Base-by-base conservation (phyloP, 1,284 basidiomycete species). In the Fomitopsis schrenkii region DNA sequence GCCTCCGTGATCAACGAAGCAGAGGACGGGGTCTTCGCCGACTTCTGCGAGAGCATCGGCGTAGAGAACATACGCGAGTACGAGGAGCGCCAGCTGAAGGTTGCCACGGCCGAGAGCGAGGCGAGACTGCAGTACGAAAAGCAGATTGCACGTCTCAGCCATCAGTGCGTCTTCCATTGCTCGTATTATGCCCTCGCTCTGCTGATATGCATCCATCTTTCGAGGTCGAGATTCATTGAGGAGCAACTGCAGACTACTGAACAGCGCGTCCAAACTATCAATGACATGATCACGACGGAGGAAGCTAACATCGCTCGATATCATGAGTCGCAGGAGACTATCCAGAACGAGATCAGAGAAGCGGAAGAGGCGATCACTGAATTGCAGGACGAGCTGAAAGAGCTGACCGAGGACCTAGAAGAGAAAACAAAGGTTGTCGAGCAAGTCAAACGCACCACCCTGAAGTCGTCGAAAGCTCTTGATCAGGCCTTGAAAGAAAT, bases 401-500 rank as follows among this genome's bases (percentile, higher is more conserved):
- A 74, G 33, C 74, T 90, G n/a, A 86, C 88, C 26, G 86, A 85
- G 52, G 77, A 76, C 5, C 76, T 92, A 40, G 88, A 91, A 26
- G 86, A 88, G 69, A 88, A 84, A 75, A 87, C 80, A 1, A 87
- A 86, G 67, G 77, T 72, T 1, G 84, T 97, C 1, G 95, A 97
- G 33, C 83, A 87, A 38, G 86, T 85, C 30, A 94, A 95, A 76
- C 87, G 86, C 70, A 83, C 82, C 1, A 84, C 89, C 5, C 73
- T 79, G 17, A 92, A 89, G 67, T 85, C 92, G 0, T 80, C 84
- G 10, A 93, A 90, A 66, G 82, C 83, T 0, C 81, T 98, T 40
- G 97, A 99, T 71, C 87, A 90, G 65, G 87, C 88, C 1, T 74
- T 95, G 64, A 98, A 98, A 76, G 95, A 98, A 72, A 94, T 98